These are phyloP conservation scores for Russula dissimulans DNA, from an alignment of 768 basidiomycete species.

Conservation along the genomic window DNA sequence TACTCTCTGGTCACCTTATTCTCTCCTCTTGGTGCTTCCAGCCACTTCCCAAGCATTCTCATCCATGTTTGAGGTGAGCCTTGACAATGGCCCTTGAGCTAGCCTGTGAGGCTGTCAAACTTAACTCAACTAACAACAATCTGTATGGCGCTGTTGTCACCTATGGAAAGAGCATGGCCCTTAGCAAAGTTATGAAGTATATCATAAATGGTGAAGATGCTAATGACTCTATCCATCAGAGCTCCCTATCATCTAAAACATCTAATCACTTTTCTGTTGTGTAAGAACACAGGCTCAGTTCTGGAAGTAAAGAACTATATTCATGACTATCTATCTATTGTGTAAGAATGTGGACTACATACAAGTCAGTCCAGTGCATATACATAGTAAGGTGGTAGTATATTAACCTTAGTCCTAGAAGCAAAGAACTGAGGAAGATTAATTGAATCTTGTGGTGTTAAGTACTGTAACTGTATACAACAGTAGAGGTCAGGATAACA, in stretches of 20 bases:
- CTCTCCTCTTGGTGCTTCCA: slow-evolving; percentile 34
- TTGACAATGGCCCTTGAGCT: slow-evolving; percentile 79
- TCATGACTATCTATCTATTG: too few relatives aligned
- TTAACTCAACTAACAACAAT: slow-evolving; percentile 82
- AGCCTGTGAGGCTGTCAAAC: slow-evolving; percentile 81
- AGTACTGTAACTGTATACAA: too few relatives aligned
- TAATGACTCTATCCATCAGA: slow-evolving; percentile 50
- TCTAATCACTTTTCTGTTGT: too few relatives aligned
- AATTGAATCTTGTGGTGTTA: too few relatives aligned
- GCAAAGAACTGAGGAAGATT: too few relatives aligned
- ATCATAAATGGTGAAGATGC: slow-evolving; percentile 80
- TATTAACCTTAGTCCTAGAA: too few relatives aligned
- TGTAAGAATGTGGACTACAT: too few relatives aligned
- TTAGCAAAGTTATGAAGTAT: slow-evolving; percentile 89
- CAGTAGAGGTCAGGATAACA: too few relatives aligned
- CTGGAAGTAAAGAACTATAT: too few relatives aligned
- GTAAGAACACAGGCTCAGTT: too few relatives aligned
- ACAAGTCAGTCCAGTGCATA: too few relatives aligned
- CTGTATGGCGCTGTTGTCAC: slow-evolving; percentile 84
- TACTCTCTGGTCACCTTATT: slow-evolving; percentile 35
- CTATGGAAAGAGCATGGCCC: slow-evolving; percentile 76
- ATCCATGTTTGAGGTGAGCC: slow-evolving; percentile 75
- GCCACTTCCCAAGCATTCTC: slow-evolving; percentile 42
- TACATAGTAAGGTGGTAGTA: too few relatives aligned
- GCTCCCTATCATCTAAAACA: slow-evolving; percentile 43